Percentiles rank a stretch among this genome's conserved stretches.
These are phyloP conservation scores for Kodamaea kaohsiungensis DNA, from an alignment of 805 yeast species.

Conservation along the genomic window DNA sequence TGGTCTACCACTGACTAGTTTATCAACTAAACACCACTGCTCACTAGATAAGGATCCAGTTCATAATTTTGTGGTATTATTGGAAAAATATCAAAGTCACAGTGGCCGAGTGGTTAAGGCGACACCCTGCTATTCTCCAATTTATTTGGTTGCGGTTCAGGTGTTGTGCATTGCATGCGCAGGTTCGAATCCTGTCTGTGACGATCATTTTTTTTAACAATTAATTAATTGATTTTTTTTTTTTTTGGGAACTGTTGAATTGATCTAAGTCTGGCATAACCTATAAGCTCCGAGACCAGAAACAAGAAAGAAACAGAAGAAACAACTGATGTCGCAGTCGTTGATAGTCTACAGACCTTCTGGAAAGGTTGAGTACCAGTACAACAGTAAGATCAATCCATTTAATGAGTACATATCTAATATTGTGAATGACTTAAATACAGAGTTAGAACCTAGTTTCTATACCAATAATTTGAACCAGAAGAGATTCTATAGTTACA, in stretches of 20 bases:
- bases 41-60: not conserved
- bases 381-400: constrained; percentile 35
- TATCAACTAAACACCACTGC: too few relatives aligned
- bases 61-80: not conserved
- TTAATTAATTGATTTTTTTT: not conserved
- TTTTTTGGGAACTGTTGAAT: not conserved
- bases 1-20: too few relatives aligned
- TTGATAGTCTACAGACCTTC: constrained; percentile 37
- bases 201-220: constrained; percentile 34
- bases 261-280: not conserved
- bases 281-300: not conserved
- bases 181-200: constrained; percentile 56
- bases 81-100: constrained; percentile 12
- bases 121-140: constrained; percentile 26
- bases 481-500: constrained; percentile 36
- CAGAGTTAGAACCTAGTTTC: constrained; percentile 35
- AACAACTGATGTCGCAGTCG: constrained; percentile 39
- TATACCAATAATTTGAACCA: constrained; percentile 31
- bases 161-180: constrained; percentile 45
- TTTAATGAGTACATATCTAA: constrained; percentile 40
- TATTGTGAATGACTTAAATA: constrained; percentile 36
- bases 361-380: constrained; percentile 38
- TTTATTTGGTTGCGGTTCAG: constrained; percentile 13
- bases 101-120: constrained; percentile 42
- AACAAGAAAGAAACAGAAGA: not conserved